Conservation (phyloP, 1,284 basidiomycete genomes). For the Cryptococcus maquisensis region DNA sequence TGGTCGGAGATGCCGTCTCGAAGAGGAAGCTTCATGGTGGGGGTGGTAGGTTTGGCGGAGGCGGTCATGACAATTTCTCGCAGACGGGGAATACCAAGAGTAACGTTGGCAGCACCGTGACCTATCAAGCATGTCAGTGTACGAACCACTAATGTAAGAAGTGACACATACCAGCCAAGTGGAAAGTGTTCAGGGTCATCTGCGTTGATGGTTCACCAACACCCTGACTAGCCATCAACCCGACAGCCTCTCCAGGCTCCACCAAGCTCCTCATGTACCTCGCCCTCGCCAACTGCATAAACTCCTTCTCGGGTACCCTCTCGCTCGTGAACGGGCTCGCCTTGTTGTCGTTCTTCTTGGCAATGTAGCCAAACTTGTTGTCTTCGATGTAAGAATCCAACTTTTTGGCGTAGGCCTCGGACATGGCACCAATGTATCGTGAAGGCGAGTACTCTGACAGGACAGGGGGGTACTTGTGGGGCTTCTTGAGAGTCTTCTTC, state of each 20-base stretch:
- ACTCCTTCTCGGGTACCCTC: conserved; percentile 55
- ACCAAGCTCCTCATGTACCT: conserved; percentile 90
- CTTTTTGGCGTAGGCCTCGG: conserved; percentile 83
- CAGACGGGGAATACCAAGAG: conserved; percentile 95
- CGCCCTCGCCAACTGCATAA: conserved; percentile 76
- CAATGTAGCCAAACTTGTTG: conserved; percentile 73
- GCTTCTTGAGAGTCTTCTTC: conserved; percentile 82
- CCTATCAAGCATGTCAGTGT: conserved; percentile 53
- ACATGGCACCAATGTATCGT: conserved; percentile 81
- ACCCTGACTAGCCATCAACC: conserved; percentile 95
- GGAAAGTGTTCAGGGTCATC: conserved; percentile 99
- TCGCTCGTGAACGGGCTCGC: conserved; percentile 36
- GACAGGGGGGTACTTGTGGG: conserved; percentile 64
- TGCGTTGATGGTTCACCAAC: conserved; percentile 99
- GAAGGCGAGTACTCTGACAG: conserved; percentile 75
- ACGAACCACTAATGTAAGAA: background rate
- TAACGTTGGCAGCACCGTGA: conserved; percentile 98
- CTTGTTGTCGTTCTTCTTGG: conserved; percentile 55
- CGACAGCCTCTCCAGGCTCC: conserved; percentile 97
- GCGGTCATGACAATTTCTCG: conserved; percentile 99
- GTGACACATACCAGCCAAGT: conserved; percentile 71
- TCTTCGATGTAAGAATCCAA: conserved; percentile 74
- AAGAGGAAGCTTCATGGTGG: conserved; percentile 92
- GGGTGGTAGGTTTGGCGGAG: conserved; percentile 92
- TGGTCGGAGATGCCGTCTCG: conserved; percentile 54